Evolutionary conservation across 2,329 filamentous ascomycete species (phyloP), one percentile per base, ranked within the genome.

Genomic region (Neofusicoccum ribis): DNA sequence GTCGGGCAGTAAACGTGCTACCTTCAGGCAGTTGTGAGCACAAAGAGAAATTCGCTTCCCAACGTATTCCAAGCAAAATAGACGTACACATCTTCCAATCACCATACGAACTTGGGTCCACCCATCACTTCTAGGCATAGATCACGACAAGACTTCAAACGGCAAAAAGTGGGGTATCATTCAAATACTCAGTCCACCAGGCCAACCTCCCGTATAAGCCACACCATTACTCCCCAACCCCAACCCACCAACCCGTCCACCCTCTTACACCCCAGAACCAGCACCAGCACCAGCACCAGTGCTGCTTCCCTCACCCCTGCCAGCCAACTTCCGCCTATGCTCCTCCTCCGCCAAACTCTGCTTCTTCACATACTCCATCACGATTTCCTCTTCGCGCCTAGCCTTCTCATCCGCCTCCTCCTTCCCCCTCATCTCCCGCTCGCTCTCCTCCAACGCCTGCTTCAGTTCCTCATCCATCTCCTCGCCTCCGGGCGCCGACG

Each of bases 291-390:
- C 17, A 52, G 20, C 46, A 14, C 46, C 47, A 52, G 8, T 54
- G 23, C 23, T 41, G 17, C 61, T 39, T 39, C 37, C 9, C 11
- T 11, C 67, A 5, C 63, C 73, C 17, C 71, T 75, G 1, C 73
- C 77, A 67, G 78, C 80, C 4, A 67, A 68, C 64, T 66, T 68
- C 63, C 65, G 71, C 47, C 72, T 68, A 69, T 81, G 77, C 73
- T 88, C 82, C 69, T 88, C 88, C 77, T 94, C 91, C 0, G 85
- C 83, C 47, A 92, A 73, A 74, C 89, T 92, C 79, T 93, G 89
- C 79, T 88, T 90, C 82, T 89, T 91, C 46, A 92, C 84, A 75
- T 91, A 92, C 71, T 92, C 89, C 73, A 93, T 76, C 49, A 62
- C 59, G 65, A 90, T 87, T 64, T 92, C 86, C 73, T 93, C 90